phyloP scores from a whole-genome alignment of 2,329 filamentous ascomycete genomes.

The Aspergillus cejpii region DNA sequence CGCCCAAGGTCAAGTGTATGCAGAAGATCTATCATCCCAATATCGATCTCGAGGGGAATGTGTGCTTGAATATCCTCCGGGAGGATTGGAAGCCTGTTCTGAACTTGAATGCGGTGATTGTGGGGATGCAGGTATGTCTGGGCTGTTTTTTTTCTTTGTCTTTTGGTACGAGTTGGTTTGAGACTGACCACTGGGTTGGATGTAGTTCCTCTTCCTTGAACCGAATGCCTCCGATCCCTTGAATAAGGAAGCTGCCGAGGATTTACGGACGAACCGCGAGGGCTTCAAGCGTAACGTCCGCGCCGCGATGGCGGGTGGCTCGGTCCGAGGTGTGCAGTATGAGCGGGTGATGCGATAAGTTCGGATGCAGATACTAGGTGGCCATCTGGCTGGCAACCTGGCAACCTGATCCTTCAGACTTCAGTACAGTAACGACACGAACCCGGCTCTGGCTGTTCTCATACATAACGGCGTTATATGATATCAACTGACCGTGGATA shows the following conservation, averaged over 20 bases:
- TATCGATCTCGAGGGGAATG: constrained; percentile 95
- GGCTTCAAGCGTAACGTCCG: constrained; percentile 88
- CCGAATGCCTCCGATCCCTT: constrained; percentile 95
- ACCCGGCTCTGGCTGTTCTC: neutral
- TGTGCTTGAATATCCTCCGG: constrained; percentile 92
- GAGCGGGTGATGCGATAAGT: constrained; percentile 66
- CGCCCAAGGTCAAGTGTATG: constrained; percentile 91
- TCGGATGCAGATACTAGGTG: constrained; percentile 2
- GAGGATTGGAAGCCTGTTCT: constrained; percentile 99
- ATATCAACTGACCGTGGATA: neutral
- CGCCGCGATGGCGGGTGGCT: constrained; percentile 72
- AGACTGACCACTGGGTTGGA: neutral
- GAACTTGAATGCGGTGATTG: constrained; percentile 93
- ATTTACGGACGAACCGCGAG: constrained; percentile 77
- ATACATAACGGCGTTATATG: neutral
- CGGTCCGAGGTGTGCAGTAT: constrained; percentile 64
- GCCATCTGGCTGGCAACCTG: no score
- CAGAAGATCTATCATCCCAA: constrained; percentile 99
- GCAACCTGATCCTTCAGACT: no score
- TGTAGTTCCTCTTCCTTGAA: constrained; percentile 89
- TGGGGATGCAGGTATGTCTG: constrained; percentile 71
- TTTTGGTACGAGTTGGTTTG: no score
- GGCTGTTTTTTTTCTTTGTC: neutral
- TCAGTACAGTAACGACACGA: neutral
- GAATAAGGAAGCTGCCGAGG: constrained; percentile 95